Evolutionary conservation across 108 stramenopile species (phyloP).

Genomic region (Conticribra weissflogii): DNA sequence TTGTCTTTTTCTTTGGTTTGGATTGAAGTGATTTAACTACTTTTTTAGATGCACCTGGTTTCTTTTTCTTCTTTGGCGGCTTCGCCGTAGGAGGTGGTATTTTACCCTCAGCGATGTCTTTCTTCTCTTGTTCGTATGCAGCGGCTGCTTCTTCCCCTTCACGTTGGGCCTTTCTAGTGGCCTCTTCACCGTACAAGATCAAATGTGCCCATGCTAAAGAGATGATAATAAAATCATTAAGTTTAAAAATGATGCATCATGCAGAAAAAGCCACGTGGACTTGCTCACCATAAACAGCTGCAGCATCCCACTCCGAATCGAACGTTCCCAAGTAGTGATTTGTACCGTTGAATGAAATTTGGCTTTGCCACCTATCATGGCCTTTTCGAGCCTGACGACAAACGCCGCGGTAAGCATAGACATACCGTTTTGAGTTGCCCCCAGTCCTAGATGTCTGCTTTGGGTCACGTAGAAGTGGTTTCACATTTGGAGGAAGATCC

Average conservation of each 20-base stretch:
- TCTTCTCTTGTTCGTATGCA: conserved; percentile 79
- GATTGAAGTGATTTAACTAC: neutral
- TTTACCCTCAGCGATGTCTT: conserved; percentile 77
- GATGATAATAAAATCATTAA: neutral
- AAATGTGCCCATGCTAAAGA: conserved; percentile 79
- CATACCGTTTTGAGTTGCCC: conserved; percentile 86
- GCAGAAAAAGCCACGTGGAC: too few species aligned
- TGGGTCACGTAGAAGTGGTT: conserved; percentile 87
- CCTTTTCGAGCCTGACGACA: conserved; percentile 90
- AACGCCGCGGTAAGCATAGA: conserved; percentile 89
- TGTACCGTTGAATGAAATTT: conserved; percentile 84
- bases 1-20: conserved; percentile 15
- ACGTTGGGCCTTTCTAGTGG: conserved; percentile 79
- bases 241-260: neutral
- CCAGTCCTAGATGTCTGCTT: conserved; percentile 83
- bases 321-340: conserved; percentile 92
- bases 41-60: conserved; percentile 43
- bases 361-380: conserved; percentile 90
- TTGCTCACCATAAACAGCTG: conserved; percentile 79
- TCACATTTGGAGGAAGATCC: conserved; percentile 79
- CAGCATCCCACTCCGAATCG: conserved; percentile 92
- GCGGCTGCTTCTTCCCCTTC: conserved; percentile 92
- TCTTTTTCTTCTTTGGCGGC: conserved; percentile 64
- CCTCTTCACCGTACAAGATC: conserved; percentile 88
- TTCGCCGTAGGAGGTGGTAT: conserved; percentile 59